Evolutionary conservation across 163 green algal genomes (phyloP), one percentile per base, ranked within the genome.

Genomic region (Prototheca cutis): DNA sequence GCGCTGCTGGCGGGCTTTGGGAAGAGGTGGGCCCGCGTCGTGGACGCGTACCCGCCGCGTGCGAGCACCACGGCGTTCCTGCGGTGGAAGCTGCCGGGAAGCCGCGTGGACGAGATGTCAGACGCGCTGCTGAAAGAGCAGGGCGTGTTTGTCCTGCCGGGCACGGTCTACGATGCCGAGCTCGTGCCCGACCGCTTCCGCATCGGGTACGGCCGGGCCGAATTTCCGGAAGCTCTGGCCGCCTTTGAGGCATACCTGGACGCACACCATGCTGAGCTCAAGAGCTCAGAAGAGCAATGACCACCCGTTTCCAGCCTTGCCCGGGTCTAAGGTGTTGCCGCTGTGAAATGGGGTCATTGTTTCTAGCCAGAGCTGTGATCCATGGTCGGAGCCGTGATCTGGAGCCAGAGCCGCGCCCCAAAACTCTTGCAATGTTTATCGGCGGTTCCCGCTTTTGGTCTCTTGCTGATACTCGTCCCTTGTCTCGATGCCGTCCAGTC

Each of bases 101-200:
- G 61, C 19, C 18, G 33, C 0, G 65, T 71, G 24, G 57, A 62
- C 13, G 53, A 7, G 1, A 71, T 75, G 40, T 72, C 61, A 36
- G 47, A 64, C 48, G 28, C 31, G 55, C 51, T 72, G 45, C 71
- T 73, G 51, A 28, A 53, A 21, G 40, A 66, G 39, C 23, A 61
- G 21, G 72, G 72, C 5, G 68, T 77, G 33, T 58, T 81, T 31
- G 53, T 83, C 27, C 61, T 83, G 47, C 76, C 76, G 15, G 68
- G 48, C 4, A 64, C 23, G 4, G 74, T 79, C 4, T 81, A 81
- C 30, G 55, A 54, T 24, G 48, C 68, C 25, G 15, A 40, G 5
- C 31, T 21, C 6, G 59, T 40, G 3, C 7, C 31, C 13, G 33
- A 47, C 3, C 59, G 70, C 27, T 67, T 81, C 49, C 34, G 74